phyloP scores from a whole-genome alignment of 2,329 filamentous ascomycete species.

The Geosmithia flava region DNA sequence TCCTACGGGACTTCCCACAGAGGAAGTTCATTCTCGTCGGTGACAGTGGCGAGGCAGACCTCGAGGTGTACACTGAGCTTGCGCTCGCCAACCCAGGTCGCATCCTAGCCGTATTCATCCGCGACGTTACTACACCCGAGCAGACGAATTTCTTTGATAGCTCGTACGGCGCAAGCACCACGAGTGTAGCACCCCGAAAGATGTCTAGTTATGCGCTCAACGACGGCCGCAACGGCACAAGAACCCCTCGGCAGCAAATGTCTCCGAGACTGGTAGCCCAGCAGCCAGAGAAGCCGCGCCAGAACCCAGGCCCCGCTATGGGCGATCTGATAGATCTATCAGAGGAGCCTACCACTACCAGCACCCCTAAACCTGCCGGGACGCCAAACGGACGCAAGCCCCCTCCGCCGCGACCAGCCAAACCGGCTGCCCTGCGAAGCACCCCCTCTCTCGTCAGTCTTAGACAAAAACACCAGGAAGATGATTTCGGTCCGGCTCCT shows the following conservation, averaged over 20 bases:
- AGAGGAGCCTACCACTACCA: conserved; percentile 31
- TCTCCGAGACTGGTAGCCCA: neutral
- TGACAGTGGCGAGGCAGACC: conserved; percentile 90
- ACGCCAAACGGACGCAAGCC: conserved; percentile 12
- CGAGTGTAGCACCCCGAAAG: conserved; percentile 10
- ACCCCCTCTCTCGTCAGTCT: conserved; percentile 16
- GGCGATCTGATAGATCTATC: conserved; percentile 50
- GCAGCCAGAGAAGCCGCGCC: conserved; percentile 8
- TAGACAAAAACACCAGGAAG: neutral
- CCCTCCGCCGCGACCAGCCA: conserved; percentile 43
- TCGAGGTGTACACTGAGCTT: conserved; percentile 96
- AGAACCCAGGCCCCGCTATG: conserved; percentile 25
- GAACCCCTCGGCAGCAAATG: neutral
- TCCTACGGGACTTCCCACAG: conserved; percentile 80
- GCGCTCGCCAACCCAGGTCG: conserved; percentile 71
- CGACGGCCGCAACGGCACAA: neutral
- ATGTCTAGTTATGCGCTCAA: conserved; percentile 9
- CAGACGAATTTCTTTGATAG: conserved; percentile 66
- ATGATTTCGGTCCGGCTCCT: conserved; percentile 10
- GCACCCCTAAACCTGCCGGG: conserved; percentile 8
- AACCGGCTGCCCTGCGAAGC: conserved; percentile 43
- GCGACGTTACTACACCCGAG: conserved; percentile 80
- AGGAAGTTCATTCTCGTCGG: conserved; percentile 85
- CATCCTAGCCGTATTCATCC: conserved; percentile 80
- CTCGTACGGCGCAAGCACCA: conserved; percentile 15